These are phyloP conservation scores for Nannochloropsis oceanica DNA, from an alignment of 108 stramenopile genomes.

Conservation along the genomic window DNA sequence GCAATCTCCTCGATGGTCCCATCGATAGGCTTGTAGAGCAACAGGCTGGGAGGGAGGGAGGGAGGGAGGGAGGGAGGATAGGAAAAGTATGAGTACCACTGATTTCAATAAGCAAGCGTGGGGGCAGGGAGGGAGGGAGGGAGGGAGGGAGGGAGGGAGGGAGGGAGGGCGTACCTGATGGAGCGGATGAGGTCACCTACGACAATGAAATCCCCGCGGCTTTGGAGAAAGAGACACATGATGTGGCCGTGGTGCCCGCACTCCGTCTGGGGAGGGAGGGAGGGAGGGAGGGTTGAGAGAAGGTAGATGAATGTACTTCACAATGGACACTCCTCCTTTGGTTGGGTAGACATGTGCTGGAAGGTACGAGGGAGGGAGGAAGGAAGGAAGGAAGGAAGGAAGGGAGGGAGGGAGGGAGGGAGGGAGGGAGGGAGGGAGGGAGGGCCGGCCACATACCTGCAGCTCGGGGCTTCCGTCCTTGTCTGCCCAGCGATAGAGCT, in stretches of 20 bases:
- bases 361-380: neutral
- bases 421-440: neutral
- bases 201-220: conserved; percentile 53
- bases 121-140: neutral
- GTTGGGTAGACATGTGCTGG: neutral
- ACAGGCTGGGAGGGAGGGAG: neutral
- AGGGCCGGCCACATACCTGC: neutral
- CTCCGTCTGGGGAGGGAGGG: conserved; percentile 13
- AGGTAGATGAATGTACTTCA: neutral
- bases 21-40: neutral
- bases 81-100: neutral
- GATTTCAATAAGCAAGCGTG: no score
- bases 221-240: conserved; percentile 60
- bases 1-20: neutral
- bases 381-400: neutral
- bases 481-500: conserved; percentile 12
- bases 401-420: neutral
- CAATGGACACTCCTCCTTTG: neutral
- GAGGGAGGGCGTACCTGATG: conserved; percentile 45
- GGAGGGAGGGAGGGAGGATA: neutral
- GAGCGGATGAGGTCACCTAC: conserved; percentile 95
- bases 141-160: neutral
- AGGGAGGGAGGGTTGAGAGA: neutral
- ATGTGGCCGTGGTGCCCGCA: conserved; percentile 86
- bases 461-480: neutral